phyloP scores from a whole-genome alignment of 2,329 filamentous ascomycete species.

The Penicillium palitans region DNA sequence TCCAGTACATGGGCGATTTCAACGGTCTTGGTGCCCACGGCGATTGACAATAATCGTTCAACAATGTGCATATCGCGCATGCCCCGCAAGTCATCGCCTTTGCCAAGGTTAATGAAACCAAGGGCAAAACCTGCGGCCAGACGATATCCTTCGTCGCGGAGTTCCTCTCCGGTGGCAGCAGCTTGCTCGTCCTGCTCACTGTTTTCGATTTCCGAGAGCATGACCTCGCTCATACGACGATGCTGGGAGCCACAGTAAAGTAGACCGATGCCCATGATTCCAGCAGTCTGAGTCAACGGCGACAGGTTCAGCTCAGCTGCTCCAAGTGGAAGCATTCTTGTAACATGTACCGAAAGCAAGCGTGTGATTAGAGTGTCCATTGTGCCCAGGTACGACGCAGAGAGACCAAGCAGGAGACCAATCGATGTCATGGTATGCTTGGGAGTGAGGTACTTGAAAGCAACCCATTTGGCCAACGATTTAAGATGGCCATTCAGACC shows the following conservation, averaged over 20 bases:
- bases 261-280: constrained; percentile 93
- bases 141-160: constrained; percentile 94
- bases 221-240: constrained; percentile 96
- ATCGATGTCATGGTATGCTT: constrained; percentile 99
- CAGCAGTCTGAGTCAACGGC: constrained; percentile 88
- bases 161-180: constrained; percentile 64
- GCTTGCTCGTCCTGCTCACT: constrained; percentile 74
- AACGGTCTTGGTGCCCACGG: constrained; percentile 85
- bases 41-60: constrained; percentile 80
- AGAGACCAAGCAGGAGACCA: constrained; percentile 85
- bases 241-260: constrained; percentile 95
- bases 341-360: constrained; percentile 91
- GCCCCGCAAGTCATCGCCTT: constrained; percentile 82
- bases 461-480: constrained; percentile 93
- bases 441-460: constrained; percentile 97
- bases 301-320: constrained; percentile 94
- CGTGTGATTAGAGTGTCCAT: constrained; percentile 97
- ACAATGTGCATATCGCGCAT: constrained; percentile 92
- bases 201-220: constrained; percentile 95
- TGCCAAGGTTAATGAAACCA: constrained; percentile 91
- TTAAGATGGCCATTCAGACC: constrained; percentile 95
- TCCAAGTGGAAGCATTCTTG: constrained; percentile 85
- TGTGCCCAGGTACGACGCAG: constrained; percentile 90
- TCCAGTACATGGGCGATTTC: constrained; percentile 91
- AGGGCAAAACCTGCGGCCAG: constrained; percentile 90